Base-by-base conservation (phyloP, 768 basidiomycete genomes). In the Guyanaporus albipodus region DNA sequence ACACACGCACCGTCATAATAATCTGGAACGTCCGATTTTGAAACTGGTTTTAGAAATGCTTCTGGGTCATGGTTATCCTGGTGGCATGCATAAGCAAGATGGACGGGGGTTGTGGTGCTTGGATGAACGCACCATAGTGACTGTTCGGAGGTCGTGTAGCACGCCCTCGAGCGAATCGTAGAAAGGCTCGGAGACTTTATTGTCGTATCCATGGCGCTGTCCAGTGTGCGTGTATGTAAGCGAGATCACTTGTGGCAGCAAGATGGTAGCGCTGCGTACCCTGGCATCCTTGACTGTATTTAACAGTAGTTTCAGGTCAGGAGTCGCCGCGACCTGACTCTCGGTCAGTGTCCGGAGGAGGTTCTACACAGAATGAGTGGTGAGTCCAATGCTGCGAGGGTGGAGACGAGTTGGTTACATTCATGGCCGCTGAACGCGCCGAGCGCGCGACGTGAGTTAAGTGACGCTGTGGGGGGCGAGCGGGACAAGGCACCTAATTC, bases 151-250 rank as follows among this genome's bases (percentile, higher is more conserved):
- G 74, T 99, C 96, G 29, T 71, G 70, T 42, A 96, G 70, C 27
- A 97, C 75, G 50, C 89, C 87, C 60, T 99, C 96, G 41, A 98
- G 75, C 0, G 90, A 89, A 52, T 97, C 95, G 56, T 90, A 92
- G 74, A 97, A 99, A 14, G 87, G 82, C 61, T 96, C 93, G 14
- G 84, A 77, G 17, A 84, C 74, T 64, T 91, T 90, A 31, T 71
- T 63, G 62, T 90, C 87, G 53, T 80, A 71, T 38, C 66, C 63
- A 59, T 72, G 68, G 46, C 70, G 56, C 73, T 78, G 57, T n/a
- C n/a, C n/a, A n/a, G n/a, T n/a, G n/a, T n/a, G n/a, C n/a, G n/a
- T n/a, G 68, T 7, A n/a, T 0, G 34, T 29, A 60, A 8, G 64
- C 70, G 65, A 61, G 49, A 12, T 3, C n/a, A 15, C 8, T 7